A percentile compares a stretch with the other conserved stretches of the same genome.
Conservation (phyloP, 495 filamentous ascomycete species). For the Astrothelium macrocarpum region DNA sequence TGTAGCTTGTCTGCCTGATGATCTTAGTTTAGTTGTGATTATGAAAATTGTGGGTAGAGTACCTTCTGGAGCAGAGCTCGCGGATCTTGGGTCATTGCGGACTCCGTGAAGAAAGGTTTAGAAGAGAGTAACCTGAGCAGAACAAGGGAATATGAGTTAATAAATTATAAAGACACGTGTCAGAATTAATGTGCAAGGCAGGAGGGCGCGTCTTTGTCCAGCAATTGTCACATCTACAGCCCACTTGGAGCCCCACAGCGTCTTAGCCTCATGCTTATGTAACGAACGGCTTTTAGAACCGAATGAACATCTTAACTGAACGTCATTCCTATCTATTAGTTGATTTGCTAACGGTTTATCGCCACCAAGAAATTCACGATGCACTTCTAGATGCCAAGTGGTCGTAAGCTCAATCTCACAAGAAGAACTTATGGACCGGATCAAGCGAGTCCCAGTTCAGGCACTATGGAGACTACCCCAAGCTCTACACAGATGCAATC, state of each 20-base stretch:
- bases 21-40: not conserved
- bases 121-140: not conserved
- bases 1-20: slow-evolving; percentile 26
- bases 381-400: too few relatives aligned
- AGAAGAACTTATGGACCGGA: too few relatives aligned
- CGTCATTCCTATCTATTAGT: too few relatives aligned
- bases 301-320: too few relatives aligned
- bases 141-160: not conserved
- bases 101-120: not conserved
- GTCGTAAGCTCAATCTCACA: too few relatives aligned
- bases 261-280: not conserved
- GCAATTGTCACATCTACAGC: not conserved
- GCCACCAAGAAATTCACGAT: too few relatives aligned
- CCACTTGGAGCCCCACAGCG: slow-evolving; percentile 1
- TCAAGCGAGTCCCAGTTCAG: not conserved
- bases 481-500: not conserved
- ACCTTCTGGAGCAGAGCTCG: slow-evolving; percentile 28
- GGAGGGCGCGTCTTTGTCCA: too few relatives aligned
- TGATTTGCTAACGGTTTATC: too few relatives aligned
- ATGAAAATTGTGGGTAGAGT: not conserved
- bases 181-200: too few relatives aligned
- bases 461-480: not conserved
- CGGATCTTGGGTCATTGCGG: slow-evolving; percentile 25
- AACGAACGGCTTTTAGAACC: not conserved
- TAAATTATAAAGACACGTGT: too few relatives aligned